phyloP scores from a whole-genome alignment of 257 asterid genomes.

The Lycium ferocissimum region DNA sequence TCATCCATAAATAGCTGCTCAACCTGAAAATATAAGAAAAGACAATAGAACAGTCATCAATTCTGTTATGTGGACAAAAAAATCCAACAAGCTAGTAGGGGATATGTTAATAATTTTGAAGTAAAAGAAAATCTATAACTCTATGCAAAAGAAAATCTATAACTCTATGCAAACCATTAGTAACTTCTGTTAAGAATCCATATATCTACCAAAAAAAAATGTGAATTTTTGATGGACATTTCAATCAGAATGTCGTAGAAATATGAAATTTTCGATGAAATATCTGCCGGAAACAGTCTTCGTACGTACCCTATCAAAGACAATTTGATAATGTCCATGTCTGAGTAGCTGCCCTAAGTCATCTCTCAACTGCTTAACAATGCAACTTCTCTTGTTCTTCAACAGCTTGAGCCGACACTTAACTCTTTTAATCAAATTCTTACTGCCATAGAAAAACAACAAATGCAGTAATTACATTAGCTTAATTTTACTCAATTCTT shows the following conservation, averaged over 20 bases:
- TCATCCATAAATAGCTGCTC: slow-evolving; percentile 73
- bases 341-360: slow-evolving; percentile 77
- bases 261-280: background rate
- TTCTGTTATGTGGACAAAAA: background rate
- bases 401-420: slow-evolving; percentile 71
- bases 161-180: too few relatives aligned
- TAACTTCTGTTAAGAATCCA: background rate
- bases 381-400: slow-evolving; percentile 66
- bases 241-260: background rate
- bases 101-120: too few relatives aligned
- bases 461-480: background rate
- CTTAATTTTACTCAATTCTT: background rate
- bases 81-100: background rate
- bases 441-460: slow-evolving; percentile 45
- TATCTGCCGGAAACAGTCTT: background rate
- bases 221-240: too few relatives aligned
- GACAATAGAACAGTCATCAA: background rate
- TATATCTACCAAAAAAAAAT: too few relatives aligned
- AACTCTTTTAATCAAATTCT: slow-evolving; percentile 59
- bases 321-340: slow-evolving; percentile 60
- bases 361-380: slow-evolving; percentile 59
- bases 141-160: too few relatives aligned
- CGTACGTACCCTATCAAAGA: slow-evolving; percentile 62
- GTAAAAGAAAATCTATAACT: too few relatives aligned
- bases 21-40: slow-evolving; percentile 51